Conservation (phyloP, 768 basidiomycete species). For the Clavulina sp. region DNA sequence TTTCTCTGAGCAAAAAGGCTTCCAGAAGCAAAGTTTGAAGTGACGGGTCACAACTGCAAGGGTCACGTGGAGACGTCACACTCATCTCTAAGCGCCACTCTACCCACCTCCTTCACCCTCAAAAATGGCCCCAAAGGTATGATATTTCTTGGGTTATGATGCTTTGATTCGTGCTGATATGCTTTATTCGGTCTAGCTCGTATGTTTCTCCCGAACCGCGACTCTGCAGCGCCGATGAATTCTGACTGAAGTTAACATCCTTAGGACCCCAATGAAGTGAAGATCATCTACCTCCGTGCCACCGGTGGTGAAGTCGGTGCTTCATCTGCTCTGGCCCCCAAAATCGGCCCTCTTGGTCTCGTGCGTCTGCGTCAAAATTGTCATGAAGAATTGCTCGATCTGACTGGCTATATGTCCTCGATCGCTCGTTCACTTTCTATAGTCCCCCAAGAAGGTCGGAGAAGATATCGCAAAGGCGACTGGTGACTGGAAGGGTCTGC, state of each 20-base stretch:
- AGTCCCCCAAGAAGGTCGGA: constrained; percentile 99
- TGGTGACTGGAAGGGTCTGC: constrained; percentile 95
- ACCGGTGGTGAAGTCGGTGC: constrained; percentile 99
- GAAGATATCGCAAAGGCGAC: constrained; percentile 99
- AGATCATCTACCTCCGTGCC: constrained; percentile 96
- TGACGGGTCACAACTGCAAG: too few relatives aligned
- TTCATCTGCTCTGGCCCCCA: constrained; percentile 93
- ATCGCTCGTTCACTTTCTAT: background rate
- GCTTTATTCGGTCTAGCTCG: background rate
- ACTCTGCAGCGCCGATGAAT: background rate
- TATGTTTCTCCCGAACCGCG: background rate
- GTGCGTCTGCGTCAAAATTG: constrained; percentile 32
- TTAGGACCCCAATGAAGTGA: constrained; percentile 93
- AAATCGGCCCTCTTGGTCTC: constrained; percentile 99
- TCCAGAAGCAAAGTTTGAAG: too few relatives aligned
- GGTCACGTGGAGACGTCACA: too few relatives aligned
- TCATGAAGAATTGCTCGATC: background rate
- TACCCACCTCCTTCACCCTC: too few relatives aligned
- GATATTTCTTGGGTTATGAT: background rate
- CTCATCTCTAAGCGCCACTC: too few relatives aligned
- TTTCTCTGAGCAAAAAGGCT: too few relatives aligned
- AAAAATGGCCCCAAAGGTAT: constrained; percentile 1
- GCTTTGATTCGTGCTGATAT: background rate
- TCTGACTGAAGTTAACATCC: background rate
- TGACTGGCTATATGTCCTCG: constrained; percentile 1